phyloP scores from a whole-genome alignment of 495 filamentous ascomycete species.

The Pseudevernia furfuracea region DNA sequence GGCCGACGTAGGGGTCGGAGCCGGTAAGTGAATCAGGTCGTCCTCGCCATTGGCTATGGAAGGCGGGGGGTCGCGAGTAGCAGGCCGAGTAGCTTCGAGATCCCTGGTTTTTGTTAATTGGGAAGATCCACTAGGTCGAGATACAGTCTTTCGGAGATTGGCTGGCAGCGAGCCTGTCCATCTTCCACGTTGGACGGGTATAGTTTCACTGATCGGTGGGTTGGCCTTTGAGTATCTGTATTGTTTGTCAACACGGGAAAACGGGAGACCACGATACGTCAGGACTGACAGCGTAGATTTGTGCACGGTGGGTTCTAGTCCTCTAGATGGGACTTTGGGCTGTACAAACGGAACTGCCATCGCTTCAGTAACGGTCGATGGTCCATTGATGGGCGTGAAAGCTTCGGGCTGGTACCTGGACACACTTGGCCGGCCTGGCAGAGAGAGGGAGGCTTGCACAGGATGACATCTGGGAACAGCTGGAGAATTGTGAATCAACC shows the following conservation, averaged over 20 bases:
- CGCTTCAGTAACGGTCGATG: neutral
- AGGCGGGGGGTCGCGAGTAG: neutral
- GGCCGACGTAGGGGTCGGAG: conserved; percentile 34
- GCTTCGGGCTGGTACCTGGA: neutral
- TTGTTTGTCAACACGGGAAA: conserved; percentile 19
- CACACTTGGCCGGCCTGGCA: neutral
- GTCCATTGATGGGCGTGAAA: neutral
- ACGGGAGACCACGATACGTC: neutral
- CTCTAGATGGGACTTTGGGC: neutral
- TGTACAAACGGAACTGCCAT: neutral
- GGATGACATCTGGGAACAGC: neutral
- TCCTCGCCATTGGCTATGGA: neutral
- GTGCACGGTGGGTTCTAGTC: neutral
- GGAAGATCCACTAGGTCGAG: neutral
- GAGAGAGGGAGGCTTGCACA: neutral
- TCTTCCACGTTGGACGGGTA: conserved; percentile 3
- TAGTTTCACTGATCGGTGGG: neutral
- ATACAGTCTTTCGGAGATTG: neutral
- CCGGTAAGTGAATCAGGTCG: conserved; percentile 21
- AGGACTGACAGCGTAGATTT: conserved; percentile 13
- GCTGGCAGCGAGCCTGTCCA: neutral
- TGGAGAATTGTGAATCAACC: neutral
- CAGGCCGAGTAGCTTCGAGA: neutral
- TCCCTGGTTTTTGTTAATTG: neutral
- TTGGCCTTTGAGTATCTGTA: conserved; percentile 12